Percentiles rank a stretch among this genome's conserved stretches.
Evolutionary conservation across 2,329 filamentous ascomycete species (phyloP).

Genomic region (Exophiala bonariae): DNA sequence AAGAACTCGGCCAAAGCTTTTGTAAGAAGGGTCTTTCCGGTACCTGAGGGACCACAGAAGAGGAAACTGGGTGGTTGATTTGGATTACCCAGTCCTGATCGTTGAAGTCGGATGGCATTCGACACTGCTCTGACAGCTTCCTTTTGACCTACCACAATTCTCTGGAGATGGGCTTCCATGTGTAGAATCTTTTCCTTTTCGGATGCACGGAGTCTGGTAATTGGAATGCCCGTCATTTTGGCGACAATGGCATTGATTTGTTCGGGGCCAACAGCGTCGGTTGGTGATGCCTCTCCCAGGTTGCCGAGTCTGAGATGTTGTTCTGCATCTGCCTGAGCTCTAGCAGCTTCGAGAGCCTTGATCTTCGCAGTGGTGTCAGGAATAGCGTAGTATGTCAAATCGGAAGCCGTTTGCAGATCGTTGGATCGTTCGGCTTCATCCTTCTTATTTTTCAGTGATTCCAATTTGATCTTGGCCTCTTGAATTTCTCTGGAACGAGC

Average conservation of each 20-base stretch:
- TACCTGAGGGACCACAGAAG: constrained; percentile 97
- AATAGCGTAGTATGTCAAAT: constrained; percentile 96
- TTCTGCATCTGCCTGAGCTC: constrained; percentile 73
- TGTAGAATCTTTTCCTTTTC: constrained; percentile 98
- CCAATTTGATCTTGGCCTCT: constrained; percentile 91
- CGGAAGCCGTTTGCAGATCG: constrained; percentile 83
- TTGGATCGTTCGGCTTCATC: constrained; percentile 88
- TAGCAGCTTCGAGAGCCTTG: constrained; percentile 75
- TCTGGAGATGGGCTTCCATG: constrained; percentile 85
- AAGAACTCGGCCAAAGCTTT: constrained; percentile 97
- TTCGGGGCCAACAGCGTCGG: constrained; percentile 91
- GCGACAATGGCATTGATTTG: constrained; percentile 99
- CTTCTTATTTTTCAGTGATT: constrained; percentile 84
- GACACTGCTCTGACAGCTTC: constrained; percentile 92
- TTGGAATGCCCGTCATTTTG: constrained; percentile 96
- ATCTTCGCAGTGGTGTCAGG: constrained; percentile 85
- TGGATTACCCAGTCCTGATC: constrained; percentile 90
- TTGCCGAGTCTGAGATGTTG: constrained; percentile 56
- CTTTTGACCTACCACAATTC: constrained; percentile 87
- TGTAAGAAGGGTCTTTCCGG: constrained; percentile 94
- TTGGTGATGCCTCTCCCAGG: constrained; percentile 72
- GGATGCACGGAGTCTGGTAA: constrained; percentile 87
- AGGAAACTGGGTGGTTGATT: constrained; percentile 98
- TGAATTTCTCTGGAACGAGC: constrained; percentile 88
- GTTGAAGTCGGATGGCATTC: constrained; percentile 92